Evolutionary conservation across 1,284 basidiomycete species (phyloP).

Genomic region (Salmacisia buchloeana): DNA sequence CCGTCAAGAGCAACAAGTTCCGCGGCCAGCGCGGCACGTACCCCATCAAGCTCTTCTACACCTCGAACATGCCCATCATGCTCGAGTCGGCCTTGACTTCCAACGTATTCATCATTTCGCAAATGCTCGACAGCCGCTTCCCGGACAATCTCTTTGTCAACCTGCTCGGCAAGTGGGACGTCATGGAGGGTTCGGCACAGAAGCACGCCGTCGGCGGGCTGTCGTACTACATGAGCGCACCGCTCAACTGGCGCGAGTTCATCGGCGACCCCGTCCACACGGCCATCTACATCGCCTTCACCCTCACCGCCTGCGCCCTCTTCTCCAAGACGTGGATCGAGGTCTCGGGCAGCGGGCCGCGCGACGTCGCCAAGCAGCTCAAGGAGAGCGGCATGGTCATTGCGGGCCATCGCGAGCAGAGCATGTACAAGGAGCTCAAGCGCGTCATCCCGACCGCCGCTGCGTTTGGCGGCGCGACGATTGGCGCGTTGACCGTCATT

Average conservation of each 20-base stretch:
- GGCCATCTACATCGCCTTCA: slow-evolving; percentile 82
- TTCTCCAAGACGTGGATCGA: slow-evolving; percentile 99
- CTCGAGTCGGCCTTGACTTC: slow-evolving; percentile 86
- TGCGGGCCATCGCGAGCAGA: slow-evolving; percentile 92
- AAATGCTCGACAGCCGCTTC: slow-evolving; percentile 85
- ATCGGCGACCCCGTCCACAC: slow-evolving; percentile 91
- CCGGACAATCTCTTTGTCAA: slow-evolving; percentile 83
- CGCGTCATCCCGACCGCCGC: slow-evolving; percentile 95
- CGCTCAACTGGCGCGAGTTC: slow-evolving; percentile 79
- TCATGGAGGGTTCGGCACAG: slow-evolving; percentile 85
- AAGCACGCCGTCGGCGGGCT: slow-evolving; percentile 85
- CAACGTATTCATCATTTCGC: slow-evolving; percentile 92
- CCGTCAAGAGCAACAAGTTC: slow-evolving; percentile 94
- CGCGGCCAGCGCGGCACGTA: slow-evolving; percentile 89
- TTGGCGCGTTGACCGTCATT: slow-evolving; percentile 81
- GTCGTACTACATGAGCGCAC: slow-evolving; percentile 95
- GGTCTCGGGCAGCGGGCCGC: slow-evolving; percentile 87
- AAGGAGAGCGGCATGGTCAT: slow-evolving; percentile 99
- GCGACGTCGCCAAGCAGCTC: slow-evolving; percentile 94
- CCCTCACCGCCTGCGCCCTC: slow-evolving; percentile 86
- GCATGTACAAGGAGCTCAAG: slow-evolving; percentile 99
- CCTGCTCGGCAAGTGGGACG: slow-evolving; percentile 94
- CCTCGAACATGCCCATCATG: slow-evolving; percentile 99
- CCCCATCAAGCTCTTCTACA: slow-evolving; percentile 98
- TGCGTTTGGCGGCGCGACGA: slow-evolving; percentile 90